These are phyloP conservation scores for Liriodendron chinense DNA, from an alignment of 164 flowering plant genomes.

Conservation along the genomic window DNA sequence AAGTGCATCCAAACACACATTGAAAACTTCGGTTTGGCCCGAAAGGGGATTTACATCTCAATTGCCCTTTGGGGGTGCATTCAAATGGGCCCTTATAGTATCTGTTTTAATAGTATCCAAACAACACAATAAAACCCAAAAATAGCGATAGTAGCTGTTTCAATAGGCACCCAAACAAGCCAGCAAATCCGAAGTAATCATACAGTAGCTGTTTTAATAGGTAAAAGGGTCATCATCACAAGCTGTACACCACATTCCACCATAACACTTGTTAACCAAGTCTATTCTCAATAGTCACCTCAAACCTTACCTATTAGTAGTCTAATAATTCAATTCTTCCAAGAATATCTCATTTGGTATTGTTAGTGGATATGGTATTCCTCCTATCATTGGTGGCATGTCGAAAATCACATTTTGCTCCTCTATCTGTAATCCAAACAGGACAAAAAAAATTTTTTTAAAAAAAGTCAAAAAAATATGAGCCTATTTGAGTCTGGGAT, in stretches of 20 bases:
- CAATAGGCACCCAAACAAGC: neutral
- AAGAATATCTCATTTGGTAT: constrained; percentile 19
- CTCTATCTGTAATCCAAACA: constrained; percentile 9
- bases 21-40: no score
- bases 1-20: no score
- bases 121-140: neutral
- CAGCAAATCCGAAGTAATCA: neutral
- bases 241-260: neutral
- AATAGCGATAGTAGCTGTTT: neutral
- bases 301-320: neutral
- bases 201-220: constrained; percentile 1
- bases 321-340: constrained; percentile 1
- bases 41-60: no score
- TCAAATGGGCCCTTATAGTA: no score
- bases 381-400: constrained; percentile 6
- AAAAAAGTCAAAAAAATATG: neutral
- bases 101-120: neutral
- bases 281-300: neutral
- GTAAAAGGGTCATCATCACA: neutral
- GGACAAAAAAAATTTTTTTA: neutral
- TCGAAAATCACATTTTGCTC: constrained; percentile 14
- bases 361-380: constrained; percentile 18
- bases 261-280: neutral
- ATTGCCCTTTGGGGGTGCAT: no score
- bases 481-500: neutral